A percentile compares a stretch with the other conserved stretches of the same genome.
Evolutionary conservation across 2,329 filamentous ascomycete genomes (phyloP).

Genomic region (Ophiostoma tasmaniense): DNA sequence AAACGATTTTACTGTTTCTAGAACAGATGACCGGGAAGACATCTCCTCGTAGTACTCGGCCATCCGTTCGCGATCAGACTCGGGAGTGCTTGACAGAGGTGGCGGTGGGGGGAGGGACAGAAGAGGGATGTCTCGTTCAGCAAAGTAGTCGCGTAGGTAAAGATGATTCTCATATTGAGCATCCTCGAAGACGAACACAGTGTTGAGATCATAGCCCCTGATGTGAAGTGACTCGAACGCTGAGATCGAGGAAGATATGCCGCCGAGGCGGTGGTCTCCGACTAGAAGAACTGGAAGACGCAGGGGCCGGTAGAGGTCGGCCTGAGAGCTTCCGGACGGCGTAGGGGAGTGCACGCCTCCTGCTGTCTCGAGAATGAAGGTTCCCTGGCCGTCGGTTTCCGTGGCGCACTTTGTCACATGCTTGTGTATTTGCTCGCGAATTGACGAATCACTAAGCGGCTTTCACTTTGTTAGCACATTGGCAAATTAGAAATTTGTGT

Average conservation of each 20-base stretch:
- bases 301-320: constrained; percentile 66
- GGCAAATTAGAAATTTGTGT: not conserved
- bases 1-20: constrained; percentile 35
- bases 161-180: constrained; percentile 56
- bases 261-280: constrained; percentile 66
- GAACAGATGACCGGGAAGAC: constrained; percentile 35
- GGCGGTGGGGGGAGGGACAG: constrained; percentile 56
- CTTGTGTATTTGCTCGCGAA: not conserved
- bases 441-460: not conserved
- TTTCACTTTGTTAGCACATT: not conserved
- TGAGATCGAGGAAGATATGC: constrained; percentile 71
- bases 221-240: constrained; percentile 70
- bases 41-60: constrained; percentile 51
- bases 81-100: constrained; percentile 28
- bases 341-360: constrained; percentile 74
- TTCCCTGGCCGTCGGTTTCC: not conserved
- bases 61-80: constrained; percentile 51
- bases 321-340: constrained; percentile 67
- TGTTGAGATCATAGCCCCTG: constrained; percentile 69
- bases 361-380: constrained; percentile 69
- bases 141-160: constrained; percentile 62
- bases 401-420: constrained; percentile 47
- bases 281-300: constrained; percentile 66
- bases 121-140: constrained; percentile 46
- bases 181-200: constrained; percentile 61